phyloP scores from a whole-genome alignment of 331 rosid genomes.

The Phaseolus coccineus region DNA sequence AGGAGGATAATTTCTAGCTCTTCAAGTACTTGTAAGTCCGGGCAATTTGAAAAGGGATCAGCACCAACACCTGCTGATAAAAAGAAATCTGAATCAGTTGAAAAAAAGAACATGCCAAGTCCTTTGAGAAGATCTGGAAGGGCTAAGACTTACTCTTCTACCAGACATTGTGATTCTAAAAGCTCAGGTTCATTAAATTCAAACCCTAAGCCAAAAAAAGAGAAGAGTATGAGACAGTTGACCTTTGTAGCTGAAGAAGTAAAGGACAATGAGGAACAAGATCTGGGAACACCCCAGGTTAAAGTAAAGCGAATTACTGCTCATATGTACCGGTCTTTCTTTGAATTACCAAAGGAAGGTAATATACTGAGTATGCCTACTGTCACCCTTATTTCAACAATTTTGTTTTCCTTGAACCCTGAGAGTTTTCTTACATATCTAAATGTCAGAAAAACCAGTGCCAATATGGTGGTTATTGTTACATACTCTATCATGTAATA shows the following conservation, averaged over 20 bases:
- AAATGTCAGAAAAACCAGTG: conserved; percentile 26
- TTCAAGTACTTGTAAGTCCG: conserved; percentile 57
- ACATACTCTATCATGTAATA: conserved; percentile 4
- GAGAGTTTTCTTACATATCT: conserved; percentile 27
- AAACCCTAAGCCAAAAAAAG: conserved; percentile 54
- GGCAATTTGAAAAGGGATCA: conserved; percentile 51
- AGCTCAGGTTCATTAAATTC: conserved; percentile 52
- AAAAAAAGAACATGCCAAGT: conserved; percentile 56
- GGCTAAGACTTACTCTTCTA: conserved; percentile 48
- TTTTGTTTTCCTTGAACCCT: conserved; percentile 17
- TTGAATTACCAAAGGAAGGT: conserved; percentile 44
- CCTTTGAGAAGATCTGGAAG: conserved; percentile 75
- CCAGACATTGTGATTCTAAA: conserved; percentile 58
- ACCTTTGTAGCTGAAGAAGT: conserved; percentile 54
- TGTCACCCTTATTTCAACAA: conserved; percentile 29
- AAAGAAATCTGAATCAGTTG: conserved; percentile 56
- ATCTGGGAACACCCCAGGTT: conserved; percentile 38
- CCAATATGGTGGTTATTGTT: conserved; percentile 36
- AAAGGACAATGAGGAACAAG: conserved; percentile 44
- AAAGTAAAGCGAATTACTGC: conserved; percentile 57
- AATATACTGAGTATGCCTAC: conserved; percentile 42
- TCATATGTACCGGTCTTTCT: conserved; percentile 54
- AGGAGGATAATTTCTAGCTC: conserved; percentile 51
- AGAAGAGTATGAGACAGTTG: conserved; percentile 64
- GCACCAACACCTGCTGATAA: conserved; percentile 43